Conservation (phyloP, 2,329 filamentous ascomycete species). For the Teratosphaeriaceae sp. region DNA sequence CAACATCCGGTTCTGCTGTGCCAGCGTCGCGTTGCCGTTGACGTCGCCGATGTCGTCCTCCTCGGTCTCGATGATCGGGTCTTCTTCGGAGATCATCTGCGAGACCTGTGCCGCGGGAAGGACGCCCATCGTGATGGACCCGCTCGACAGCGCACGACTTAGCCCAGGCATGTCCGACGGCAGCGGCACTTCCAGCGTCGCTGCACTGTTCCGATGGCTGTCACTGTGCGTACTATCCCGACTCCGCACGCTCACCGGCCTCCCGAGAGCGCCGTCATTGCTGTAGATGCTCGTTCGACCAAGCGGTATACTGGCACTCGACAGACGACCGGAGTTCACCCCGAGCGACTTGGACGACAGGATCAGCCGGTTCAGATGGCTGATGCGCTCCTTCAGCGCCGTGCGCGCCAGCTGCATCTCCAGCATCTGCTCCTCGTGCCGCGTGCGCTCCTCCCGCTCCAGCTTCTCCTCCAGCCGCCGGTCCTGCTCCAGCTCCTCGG, state of each 20-base stretch:
- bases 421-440: slow-evolving; percentile 91
- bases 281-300: slow-evolving; percentile 32
- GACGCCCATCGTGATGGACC: slow-evolving; percentile 25
- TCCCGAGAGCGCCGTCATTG: slow-evolving; percentile 27
- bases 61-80: slow-evolving; percentile 31
- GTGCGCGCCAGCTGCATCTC: slow-evolving; percentile 98
- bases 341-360: slow-evolving; percentile 92
- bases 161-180: slow-evolving; percentile 16
- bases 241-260: slow-evolving; percentile 26
- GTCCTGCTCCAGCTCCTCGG: slow-evolving; percentile 65
- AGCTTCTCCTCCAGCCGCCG: slow-evolving; percentile 58
- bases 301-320: slow-evolving; percentile 31
- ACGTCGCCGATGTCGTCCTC: slow-evolving; percentile 53
- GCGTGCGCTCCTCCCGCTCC: slow-evolving; percentile 65
- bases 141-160: slow-evolving; percentile 23
- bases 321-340: slow-evolving; percentile 72
- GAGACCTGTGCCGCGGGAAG: slow-evolving; percentile 23
- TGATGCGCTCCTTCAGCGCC: slow-evolving; percentile 92
- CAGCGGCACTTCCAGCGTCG: slow-evolving; percentile 35
- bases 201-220: slow-evolving; percentile 21
- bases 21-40: slow-evolving; percentile 74
- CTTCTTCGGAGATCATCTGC: slow-evolving; percentile 27
- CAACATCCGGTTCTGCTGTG: slow-evolving; percentile 82
- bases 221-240: slow-evolving; percentile 20
- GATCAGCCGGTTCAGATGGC: slow-evolving; percentile 91